Evolutionary conservation across 805 yeast species (phyloP), one percentile per base, ranked within the genome.

Genomic region (Hanseniaspora meyeri): DNA sequence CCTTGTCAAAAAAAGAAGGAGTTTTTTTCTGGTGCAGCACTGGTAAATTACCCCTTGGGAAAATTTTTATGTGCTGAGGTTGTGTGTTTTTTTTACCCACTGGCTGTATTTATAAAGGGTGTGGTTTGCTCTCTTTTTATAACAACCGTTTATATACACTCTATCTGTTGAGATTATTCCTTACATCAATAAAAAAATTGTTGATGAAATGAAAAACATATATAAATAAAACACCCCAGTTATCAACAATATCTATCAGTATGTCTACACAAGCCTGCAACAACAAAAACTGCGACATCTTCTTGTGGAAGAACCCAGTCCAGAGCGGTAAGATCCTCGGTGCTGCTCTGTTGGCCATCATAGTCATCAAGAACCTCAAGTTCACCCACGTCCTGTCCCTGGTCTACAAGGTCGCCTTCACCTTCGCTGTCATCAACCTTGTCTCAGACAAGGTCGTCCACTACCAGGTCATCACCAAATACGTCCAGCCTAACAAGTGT

Each of bases 251-350:
- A 20, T 12, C 31, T 40, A 12, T n/a, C n/a, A n/a, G n/a, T n/a
- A 49, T 49, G 37, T 20, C 47, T 14, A 24, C 27, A 3, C 27
- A 3, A 24, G 19, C 56, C 34, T 50, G 55, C 27, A 12, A 8
- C 6, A 49, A 31, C 46, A 45, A 50, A 39, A 43, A 39, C 51
- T 57, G 59, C 52, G 69, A 64, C 49, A 55, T 69, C 49, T 57
- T 69, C 51, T 59, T 63, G 58, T 69, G 72, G 72, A 68, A 62
- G 55, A 68, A 69, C 56, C 72, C 97, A 45, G 73, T 77, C 61
- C 76, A 77, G 66, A 82, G 96, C 52, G 96, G 85, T 60, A 81
- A 82, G 65, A 80, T 84, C 47, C 79, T 88, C 63, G 93, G 85
- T 46, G 74, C 80, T 38, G 74, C 83, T 59, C 66, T 87, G 48